Base-by-base conservation (phyloP, 2,329 filamentous ascomycete species). In the Tolypocladium ovalisporum region DNA sequence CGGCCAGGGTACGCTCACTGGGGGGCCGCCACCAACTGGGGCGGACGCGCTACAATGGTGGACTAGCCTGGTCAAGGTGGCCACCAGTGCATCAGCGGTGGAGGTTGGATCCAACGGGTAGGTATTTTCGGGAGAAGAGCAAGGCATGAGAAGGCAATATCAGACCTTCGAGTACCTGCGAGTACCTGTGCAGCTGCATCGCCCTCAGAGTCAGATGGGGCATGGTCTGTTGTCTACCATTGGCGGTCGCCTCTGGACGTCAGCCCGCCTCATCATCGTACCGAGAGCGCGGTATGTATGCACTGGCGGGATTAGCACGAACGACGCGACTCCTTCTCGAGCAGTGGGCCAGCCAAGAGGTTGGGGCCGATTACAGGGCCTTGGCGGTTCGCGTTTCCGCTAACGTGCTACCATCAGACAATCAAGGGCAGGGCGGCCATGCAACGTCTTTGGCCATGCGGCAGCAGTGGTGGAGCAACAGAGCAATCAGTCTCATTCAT, bases 311-410 rank as follows among this genome's bases (percentile, higher is more conserved):
- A n/a, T 29, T 51, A n/a, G 7, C 4, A 34, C 29, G 47, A n/a
- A 34, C 47, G 29, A 51, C 17, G 17, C 9, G 27, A 34, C 29
- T n/a, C 27, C 13, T 51, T 34, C 17, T n/a, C 6, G 56, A 35
- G 52, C 51, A 24, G 52, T 53, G 55, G 55, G 55, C 39, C 51
- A 27, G 37, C 37, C 57, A 36, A 53, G 42, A 40, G 39, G 34
- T 24, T 32, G 27, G 39, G 54, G 27, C 54, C 17, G 8, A 47
- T 34, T 37, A 24, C n/a, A 44, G n/a, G 40, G 40, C 22, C 19
- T n/a, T 40, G n/a, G 39, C 39, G 39, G 39, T 42, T 52, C 55
- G 27, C 47, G 44, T 52, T 49, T 52, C 22, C 2, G 22, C 40
- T 34, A n/a, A n/a, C 32, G 32, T 34, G 9, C 32, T 4, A 34